Evolutionary conservation across 257 asterid species (phyloP), one percentile per base, ranked within the genome.

Genomic region (Primulina tabacum): DNA sequence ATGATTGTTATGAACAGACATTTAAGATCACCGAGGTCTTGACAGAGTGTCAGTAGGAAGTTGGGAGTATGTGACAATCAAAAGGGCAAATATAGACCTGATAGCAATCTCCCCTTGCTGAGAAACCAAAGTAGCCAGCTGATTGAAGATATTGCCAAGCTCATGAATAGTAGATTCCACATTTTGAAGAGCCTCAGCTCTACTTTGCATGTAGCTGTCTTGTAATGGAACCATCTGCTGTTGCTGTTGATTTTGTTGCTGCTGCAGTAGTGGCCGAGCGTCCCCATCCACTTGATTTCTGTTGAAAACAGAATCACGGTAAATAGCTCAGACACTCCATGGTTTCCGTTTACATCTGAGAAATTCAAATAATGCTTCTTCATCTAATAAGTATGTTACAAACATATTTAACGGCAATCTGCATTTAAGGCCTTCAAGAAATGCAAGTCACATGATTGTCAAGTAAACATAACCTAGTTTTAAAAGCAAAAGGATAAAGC

Each of bases 91-190:
- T 24, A 32, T 26, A 57, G 9, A 88, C 95, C 92, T 88, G 81
- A 88, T 84, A 73, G 95, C 90, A 69, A 86, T 68, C 79, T 88
- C 95, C 62, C 95, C 90, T 75, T 88, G 92, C 80, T 88, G 82
- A 64, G 95, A 86, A 73, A 86, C 92, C 86, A 86, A 75, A 12
- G 92, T 86, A 29, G 95, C 90, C 69, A 88, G 84, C 79, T 88
- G 95, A 80, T 88, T 86, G 80, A 86, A 88, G 80, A 86, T 88
- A 79, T 69, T 86, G 82, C 95, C 52, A 43, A 86, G 87, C 79
- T 86, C 95, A 68, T 84, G 89, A 69, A 88, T 88, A 3, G 92
- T 84, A 28, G 95, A 84, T 73, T 88, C 95, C 53, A 83, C 90
- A 58, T 82, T 88, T 69, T 86, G 90, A 68, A 88, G 86, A 74